Percentiles rank a stretch among this genome's conserved stretches.
These are phyloP conservation scores for Erigeron philadelphicus DNA, from an alignment of 140 eudicot genomes.

Conservation along the genomic window DNA sequence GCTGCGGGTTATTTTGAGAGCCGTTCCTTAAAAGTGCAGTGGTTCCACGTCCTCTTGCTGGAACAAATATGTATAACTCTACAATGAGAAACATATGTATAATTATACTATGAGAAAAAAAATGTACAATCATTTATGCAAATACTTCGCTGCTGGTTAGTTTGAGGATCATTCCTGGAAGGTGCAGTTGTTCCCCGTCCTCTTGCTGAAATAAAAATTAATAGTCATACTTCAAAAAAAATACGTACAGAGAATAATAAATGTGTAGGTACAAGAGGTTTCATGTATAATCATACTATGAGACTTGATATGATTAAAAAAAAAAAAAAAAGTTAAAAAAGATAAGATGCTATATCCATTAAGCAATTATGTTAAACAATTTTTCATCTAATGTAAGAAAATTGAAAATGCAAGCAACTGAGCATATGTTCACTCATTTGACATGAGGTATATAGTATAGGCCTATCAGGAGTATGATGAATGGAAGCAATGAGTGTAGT, in stretches of 20 bases:
- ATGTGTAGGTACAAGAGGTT: neutral
- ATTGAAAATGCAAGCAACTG: neutral
- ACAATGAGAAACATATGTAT: neutral
- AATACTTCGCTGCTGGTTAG: slow-evolving; percentile 41
- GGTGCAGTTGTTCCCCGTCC: slow-evolving; percentile 43
- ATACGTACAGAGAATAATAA: neutral
- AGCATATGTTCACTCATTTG: neutral
- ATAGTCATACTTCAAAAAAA: neutral
- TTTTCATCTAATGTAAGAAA: neutral
- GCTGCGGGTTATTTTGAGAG: slow-evolving; percentile 44
- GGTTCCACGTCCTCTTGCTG: slow-evolving; percentile 34
- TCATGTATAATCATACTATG: neutral
- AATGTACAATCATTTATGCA: slow-evolving; percentile 20
- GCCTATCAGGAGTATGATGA: neutral
- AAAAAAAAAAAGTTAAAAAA: neutral
- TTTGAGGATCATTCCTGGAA: slow-evolving; percentile 42
- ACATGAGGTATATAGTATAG: neutral
- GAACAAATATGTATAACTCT: neutral
- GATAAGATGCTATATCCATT: neutral
- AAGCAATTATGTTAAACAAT: neutral
- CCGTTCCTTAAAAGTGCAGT: slow-evolving; percentile 40
- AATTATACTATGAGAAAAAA: neutral
- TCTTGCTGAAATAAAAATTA: slow-evolving; percentile 26
- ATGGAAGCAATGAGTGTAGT: slow-evolving; percentile 1
- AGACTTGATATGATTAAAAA: slow-evolving; percentile 2